Base-by-base conservation (phyloP, 768 basidiomycete genomes). In the Nidularia sp. region DNA sequence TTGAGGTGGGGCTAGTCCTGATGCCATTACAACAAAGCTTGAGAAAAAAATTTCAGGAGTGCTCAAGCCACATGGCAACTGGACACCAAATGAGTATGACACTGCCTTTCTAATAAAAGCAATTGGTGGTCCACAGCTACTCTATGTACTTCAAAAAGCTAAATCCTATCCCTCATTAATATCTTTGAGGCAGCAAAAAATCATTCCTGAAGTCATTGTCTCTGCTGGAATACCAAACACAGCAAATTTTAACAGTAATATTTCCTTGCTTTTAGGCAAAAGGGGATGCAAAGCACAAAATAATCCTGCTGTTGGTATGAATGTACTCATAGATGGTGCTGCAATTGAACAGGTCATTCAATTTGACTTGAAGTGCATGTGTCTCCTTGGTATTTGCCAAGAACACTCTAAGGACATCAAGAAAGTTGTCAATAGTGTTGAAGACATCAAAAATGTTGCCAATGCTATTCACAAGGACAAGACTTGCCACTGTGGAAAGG, bases 291-390 rank as follows among this genome's bases (percentile, higher is more conserved):
- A 25, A 25, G 2, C 25, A 25, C 41, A 51, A 8, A 44, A 46
- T 8, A 51, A 47, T 39, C 36, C 29, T 1, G 41, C 48, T 33
- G 34, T 56, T 12, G 63, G 63, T 41, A 10, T 41, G 39, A 57
- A 60, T 18, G 47, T 57, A 2, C 29, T 66, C 0, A 63, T 60
- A 66, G 66, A 68, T 58, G 66, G 63, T 4, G 48, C 65, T 12
- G 62, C 65, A 33, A 8, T 66, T 0, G 66, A 69, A 32, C 57
- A 57, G 33, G 48, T 36, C 6, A 46, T 51, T 31, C 55, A 61
- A 0, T 66, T 57, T 52, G 53, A 61, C 39, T 43, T 15, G 6
- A 4, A 35, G 6, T 15, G 54, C 3, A 53, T 56, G 32, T 25
- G 13, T 8, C 43, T 63, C 2, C n/a, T 66, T 5, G 64, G 63